phyloP scores from a whole-genome alignment of 257 asterid genomes.

The Rehmannia glutinosa region DNA sequence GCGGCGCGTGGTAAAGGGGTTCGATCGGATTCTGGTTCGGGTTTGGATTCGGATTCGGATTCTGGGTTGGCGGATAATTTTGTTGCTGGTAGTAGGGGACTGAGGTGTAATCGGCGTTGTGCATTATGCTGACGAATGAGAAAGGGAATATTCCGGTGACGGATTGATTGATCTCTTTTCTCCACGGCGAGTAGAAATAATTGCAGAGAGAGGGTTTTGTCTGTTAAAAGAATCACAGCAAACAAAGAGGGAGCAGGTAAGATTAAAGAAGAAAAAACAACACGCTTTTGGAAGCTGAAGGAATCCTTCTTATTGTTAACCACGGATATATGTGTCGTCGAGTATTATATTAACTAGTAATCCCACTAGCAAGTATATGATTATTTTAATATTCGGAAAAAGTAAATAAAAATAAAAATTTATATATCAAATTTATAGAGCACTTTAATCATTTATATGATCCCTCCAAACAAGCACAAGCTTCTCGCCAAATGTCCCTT shows the following conservation, averaged over 20 bases:
- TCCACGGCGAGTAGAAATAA: conserved; percentile 9
- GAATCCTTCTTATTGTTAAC: no score
- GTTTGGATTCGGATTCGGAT: conserved; percentile 28
- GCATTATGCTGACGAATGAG: conserved; percentile 33
- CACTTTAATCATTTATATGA: no score
- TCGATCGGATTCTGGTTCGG: conserved; percentile 26
- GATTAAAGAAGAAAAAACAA: no score
- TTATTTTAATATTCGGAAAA: no score
- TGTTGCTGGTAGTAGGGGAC: conserved; percentile 35
- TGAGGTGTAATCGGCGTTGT: conserved; percentile 50
- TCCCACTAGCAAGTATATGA: no score
- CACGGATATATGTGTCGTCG: no score
- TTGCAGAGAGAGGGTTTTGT: conserved; percentile 21
- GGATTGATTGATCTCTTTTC: conserved; percentile 10
- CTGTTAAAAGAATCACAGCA: not conserved
- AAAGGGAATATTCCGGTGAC: conserved; percentile 12
- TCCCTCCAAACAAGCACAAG: no score
- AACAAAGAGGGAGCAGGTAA: not conserved
- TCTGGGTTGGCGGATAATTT: conserved; percentile 34
- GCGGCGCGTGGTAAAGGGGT: conserved; percentile 32
- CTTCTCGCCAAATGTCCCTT: no score
- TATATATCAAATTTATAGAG: no score
- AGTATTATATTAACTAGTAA: no score
- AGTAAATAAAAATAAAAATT: no score
- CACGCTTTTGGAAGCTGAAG: no score